Conservation (phyloP, 2,329 filamentous ascomycete genomes). For the Talaromyces sp. region DNA sequence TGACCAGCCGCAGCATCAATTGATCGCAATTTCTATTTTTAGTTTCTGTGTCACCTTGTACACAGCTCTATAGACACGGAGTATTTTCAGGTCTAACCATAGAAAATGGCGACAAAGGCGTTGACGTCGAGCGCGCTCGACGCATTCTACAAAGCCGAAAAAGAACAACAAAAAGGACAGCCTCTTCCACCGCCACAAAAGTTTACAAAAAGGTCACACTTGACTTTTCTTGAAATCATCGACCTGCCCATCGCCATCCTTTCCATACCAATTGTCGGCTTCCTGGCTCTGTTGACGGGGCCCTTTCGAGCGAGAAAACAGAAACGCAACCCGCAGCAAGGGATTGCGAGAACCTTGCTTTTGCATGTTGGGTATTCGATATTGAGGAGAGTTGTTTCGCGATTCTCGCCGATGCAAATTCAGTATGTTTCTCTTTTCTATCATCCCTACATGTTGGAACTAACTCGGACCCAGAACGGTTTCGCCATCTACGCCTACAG, state of each 20-base stretch:
- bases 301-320: slow-evolving; percentile 10
- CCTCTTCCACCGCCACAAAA: not conserved
- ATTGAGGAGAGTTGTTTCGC: slow-evolving; percentile 24
- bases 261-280: slow-evolving; percentile 4
- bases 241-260: slow-evolving; percentile 5
- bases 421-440: slow-evolving; percentile 17
- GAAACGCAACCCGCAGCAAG: slow-evolving; percentile 6
- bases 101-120: not conserved
- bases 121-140: not conserved
- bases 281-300: slow-evolving; percentile 6
- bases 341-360: slow-evolving; percentile 21
- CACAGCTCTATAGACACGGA: not conserved
- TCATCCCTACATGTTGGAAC: not conserved
- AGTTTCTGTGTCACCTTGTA: not conserved
- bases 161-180: not conserved
- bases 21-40: not conserved
- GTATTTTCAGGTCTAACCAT: not conserved
- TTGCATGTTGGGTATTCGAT: slow-evolving; percentile 31
- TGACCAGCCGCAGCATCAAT: not conserved
- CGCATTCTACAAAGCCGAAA: not conserved
- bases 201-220: slow-evolving; percentile 3
- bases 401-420: slow-evolving; percentile 24
- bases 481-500: not conserved
- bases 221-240: slow-evolving; percentile 4
- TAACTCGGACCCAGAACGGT: not conserved